These are phyloP conservation scores for Vitis rupestris DNA, from an alignment of 164 flowering plant species.

Conservation along the genomic window DNA sequence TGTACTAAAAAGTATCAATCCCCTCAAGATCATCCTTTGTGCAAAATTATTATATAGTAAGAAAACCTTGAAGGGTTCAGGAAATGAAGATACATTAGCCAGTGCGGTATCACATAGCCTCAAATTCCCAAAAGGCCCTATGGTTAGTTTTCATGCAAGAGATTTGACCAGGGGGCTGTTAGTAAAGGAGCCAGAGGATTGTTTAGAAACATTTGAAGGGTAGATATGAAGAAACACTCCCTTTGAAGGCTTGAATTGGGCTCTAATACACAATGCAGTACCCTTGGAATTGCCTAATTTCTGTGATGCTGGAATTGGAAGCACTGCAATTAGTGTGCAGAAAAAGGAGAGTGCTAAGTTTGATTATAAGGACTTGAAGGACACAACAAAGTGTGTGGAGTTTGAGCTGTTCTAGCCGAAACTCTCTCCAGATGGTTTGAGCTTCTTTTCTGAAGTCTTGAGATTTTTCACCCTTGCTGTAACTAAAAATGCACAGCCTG, in stretches of 20 bases:
- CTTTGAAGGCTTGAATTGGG: constrained; percentile 87
- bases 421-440: neutral
- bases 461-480: constrained; percentile 15
- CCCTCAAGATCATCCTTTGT: no score
- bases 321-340: constrained; percentile 11
- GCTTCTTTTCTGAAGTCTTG: neutral
- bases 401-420: constrained; percentile 60
- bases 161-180: constrained; percentile 66
- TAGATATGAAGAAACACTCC: constrained; percentile 82
- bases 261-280: constrained; percentile 62
- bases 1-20: no score
- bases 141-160: constrained; percentile 61
- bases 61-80: constrained; percentile 80
- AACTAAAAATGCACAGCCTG: constrained; percentile 5
- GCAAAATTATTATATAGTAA: constrained; percentile 48
- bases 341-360: constrained; percentile 26
- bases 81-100: constrained; percentile 66
- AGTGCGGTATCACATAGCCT: constrained; percentile 67
- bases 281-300: constrained; percentile 71
- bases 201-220: constrained; percentile 73
- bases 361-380: constrained; percentile 10
- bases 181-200: constrained; percentile 67
- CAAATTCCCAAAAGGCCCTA: constrained; percentile 56
- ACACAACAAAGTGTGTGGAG: constrained; percentile 32
- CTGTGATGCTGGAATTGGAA: constrained; percentile 25